Evolutionary conservation across 257 asterid species (phyloP), one percentile per base, ranked within the genome.

Genomic region (Verbascum thapsus): DNA sequence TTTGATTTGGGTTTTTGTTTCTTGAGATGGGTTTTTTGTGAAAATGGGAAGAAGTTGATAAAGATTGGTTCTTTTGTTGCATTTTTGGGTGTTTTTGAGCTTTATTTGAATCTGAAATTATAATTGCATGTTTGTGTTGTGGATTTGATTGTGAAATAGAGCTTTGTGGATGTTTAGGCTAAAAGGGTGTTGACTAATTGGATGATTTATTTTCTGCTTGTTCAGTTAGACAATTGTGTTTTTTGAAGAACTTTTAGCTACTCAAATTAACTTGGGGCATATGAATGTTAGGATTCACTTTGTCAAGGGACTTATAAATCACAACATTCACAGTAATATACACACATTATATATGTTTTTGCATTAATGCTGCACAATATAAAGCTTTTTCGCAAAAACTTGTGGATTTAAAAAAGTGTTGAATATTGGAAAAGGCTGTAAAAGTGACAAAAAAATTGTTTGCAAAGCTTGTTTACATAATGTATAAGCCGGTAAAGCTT

Each of bases 71-170:
- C n/a, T n/a, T n/a, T n/a, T n/a, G n/a, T n/a, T n/a, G n/a, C n/a
- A n/a, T n/a, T n/a, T n/a, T n/a, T n/a, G n/a, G n/a, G n/a, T n/a
- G n/a, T n/a, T n/a, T n/a, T n/a, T n/a, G n/a, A n/a, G n/a, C n/a
- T n/a, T n/a, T n/a, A n/a, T n/a, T n/a, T n/a, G n/a, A n/a, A n/a
- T n/a, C n/a, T n/a, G n/a, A n/a, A n/a, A n/a, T n/a, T 58, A 44
- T 42, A 39, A 35, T 49, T 39, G 26, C 58, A 10, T 37, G 22
- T 44, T 6, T 43, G n/a, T 61, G 12, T n/a, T 48, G 47, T 26
- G 50, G 64, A 63, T 63, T 66, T 52, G 53, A 63, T 63, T 47
- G 52, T 49, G 58, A 30, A 40, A 15, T 34, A 5, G 20, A 7
- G 50, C 23, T 30, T 20, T 48, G 58, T 19, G n/a, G 59, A 52